Conservation (phyloP, 306 rosid species). For the Arachis stenosperma region DNA sequence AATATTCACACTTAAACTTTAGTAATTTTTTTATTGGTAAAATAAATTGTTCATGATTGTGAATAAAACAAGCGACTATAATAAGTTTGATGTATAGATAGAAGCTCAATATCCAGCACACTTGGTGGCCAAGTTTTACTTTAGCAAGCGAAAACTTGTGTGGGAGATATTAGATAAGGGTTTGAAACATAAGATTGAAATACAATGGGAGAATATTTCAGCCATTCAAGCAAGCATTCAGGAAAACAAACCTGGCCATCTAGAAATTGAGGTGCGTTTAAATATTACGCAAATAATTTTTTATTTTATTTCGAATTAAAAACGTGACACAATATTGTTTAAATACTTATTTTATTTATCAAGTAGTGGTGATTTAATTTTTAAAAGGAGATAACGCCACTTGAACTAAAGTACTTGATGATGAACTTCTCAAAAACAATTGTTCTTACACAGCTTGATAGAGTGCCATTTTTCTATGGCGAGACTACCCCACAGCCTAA, state of each 20-base stretch:
- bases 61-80: too few relatives aligned
- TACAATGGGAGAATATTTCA: slow-evolving; percentile 49
- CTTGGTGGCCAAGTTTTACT: slow-evolving; percentile 64
- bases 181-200: slow-evolving; percentile 60
- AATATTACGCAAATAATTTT: not conserved
- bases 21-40: too few relatives aligned
- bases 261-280: slow-evolving; percentile 52
- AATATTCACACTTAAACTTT: too few relatives aligned
- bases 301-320: not conserved
- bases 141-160: slow-evolving; percentile 53
- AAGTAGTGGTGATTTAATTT: not conserved
- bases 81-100: slow-evolving; percentile 40
- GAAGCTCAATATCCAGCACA: slow-evolving; percentile 40
- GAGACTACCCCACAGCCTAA: slow-evolving; percentile 37
- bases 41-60: too few relatives aligned
- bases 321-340: too few relatives aligned
- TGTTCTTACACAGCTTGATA: slow-evolving; percentile 27
- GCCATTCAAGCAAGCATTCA: slow-evolving; percentile 47
- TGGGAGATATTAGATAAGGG: slow-evolving; percentile 61
- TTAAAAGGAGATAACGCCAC: not conserved
- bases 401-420: not conserved
- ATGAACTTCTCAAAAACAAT: too few relatives aligned
- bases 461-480: slow-evolving; percentile 39
- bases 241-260: slow-evolving; percentile 46
- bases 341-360: not conserved